Evolutionary conservation across 768 basidiomycete species (phyloP), one percentile per base, ranked within the genome.

Genomic region (Naganishia vaughanmartiniae): DNA sequence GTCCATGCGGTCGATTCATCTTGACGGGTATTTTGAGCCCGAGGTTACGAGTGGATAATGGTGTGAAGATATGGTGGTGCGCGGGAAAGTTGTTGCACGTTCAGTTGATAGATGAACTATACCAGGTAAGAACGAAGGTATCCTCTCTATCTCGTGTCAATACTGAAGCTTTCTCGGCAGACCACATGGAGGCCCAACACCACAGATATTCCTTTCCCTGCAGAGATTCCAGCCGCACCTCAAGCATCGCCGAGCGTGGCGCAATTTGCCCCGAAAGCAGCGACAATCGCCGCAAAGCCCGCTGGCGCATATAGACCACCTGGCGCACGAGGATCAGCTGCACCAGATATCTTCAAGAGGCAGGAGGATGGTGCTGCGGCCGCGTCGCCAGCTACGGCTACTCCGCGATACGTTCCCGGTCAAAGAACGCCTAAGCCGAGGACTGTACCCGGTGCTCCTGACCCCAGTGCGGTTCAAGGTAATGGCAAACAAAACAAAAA

Each of bases 1-100:
- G 91, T 17, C 90, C 93, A 0, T 91, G 93, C 72, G 96, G 95
- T 15, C 87, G 90, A 53, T 94, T 89, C 84, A 86, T 99, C 30
- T 84, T 99, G 74, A 97, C 95, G 10, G 93, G 94, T 2, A 97
- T 93, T 0, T 86, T 98, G n/a, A 93, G 91, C 21, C 96, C 96
- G 0, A 87, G 96, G 28, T 83, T 98, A 58, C 88, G 96, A 46
- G 96, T 99, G 70, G 96, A 99, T 83, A 98, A 98, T 75, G 93
- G 94, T 0, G 88, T 98, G 81, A 96, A 94, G 83, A 85, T 99
- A 71, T 97, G 90, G 90, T 93, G 95, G 80, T 93, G 91, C 80
- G 85, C 88, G 0, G 94, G 96, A 11, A 85, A 88, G 0, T 86
- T 98, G n/a, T 78, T 96, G 66, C 92, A 97, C 73, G 83, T 90